Evolutionary conservation across 225 moss, liverwort and hornwort species (phyloP).

Genomic region (Marchantia polymorpha): DNA sequence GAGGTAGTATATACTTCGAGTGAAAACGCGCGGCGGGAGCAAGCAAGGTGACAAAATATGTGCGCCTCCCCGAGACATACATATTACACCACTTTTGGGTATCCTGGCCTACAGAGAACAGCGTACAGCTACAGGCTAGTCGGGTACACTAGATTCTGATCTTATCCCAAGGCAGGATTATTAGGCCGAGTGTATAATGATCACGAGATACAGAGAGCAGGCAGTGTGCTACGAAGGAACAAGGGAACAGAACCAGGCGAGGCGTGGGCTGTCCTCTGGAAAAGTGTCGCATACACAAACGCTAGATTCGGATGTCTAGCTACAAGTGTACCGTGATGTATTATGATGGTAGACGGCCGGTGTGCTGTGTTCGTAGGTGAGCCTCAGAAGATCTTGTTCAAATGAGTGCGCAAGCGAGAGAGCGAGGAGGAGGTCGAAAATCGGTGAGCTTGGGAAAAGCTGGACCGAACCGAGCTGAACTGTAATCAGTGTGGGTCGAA

Average conservation of each 20-base stretch:
- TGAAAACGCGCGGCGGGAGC: too few species aligned
- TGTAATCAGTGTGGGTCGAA: background rate
- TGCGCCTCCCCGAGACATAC: too few species aligned
- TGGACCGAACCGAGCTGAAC: background rate
- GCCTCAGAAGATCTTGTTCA: background rate
- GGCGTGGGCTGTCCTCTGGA: background rate
- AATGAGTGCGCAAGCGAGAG: background rate
- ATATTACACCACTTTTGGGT: too few species aligned
- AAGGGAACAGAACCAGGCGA: background rate
- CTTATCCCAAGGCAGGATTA: background rate
- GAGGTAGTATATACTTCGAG: too few species aligned
- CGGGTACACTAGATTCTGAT: too few species aligned
- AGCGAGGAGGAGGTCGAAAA: background rate
- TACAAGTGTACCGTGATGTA: background rate
- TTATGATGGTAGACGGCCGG: background rate
- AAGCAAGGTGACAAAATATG: too few species aligned
- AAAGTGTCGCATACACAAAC: background rate
- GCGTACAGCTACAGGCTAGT: background rate
- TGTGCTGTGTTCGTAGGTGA: background rate
- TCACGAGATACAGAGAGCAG: background rate
- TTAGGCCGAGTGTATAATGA: background rate
- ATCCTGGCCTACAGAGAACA: background rate
- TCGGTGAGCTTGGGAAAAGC: background rate
- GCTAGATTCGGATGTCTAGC: slow-evolving; percentile 1
- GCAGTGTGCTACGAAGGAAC: background rate